Conservation (phyloP, 2,329 filamentous ascomycete genomes). For the Arthroderma uncinatum region DNA sequence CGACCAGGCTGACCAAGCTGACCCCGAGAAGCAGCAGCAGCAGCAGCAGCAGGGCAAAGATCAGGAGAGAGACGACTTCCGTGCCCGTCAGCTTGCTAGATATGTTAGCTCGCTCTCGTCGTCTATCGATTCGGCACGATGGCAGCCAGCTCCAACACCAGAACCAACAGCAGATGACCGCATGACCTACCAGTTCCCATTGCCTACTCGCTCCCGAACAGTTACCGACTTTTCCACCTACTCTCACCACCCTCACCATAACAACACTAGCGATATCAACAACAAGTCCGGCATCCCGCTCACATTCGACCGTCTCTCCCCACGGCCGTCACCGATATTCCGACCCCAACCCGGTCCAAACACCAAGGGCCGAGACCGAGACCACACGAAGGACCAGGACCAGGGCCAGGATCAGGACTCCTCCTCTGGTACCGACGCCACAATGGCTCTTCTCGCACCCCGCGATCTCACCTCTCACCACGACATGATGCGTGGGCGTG, state of each 20-base stretch:
- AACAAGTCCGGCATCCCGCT: neutral
- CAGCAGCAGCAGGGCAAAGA: neutral
- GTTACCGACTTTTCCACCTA: neutral
- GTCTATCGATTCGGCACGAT: slow-evolving; percentile 14
- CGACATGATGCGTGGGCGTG: slow-evolving; percentile 9
- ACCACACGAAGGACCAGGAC: neutral
- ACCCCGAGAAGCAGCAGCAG: neutral
- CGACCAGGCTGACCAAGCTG: neutral
- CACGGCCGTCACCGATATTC: slow-evolving; percentile 3
- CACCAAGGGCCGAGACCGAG: neutral
- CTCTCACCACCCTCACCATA: neutral
- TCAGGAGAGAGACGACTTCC: neutral
- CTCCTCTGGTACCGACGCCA: neutral
- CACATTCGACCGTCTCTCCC: slow-evolving; percentile 1
- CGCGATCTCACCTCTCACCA: neutral
- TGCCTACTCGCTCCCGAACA: neutral
- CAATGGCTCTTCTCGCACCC: neutral
- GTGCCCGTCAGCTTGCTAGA: slow-evolving; percentile 4
- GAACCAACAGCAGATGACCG: slow-evolving; percentile 1
- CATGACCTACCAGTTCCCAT: neutral
- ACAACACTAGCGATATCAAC: too few relatives aligned
- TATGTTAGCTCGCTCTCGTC: slow-evolving; percentile 15
- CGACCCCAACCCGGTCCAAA: neutral
- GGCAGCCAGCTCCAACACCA: slow-evolving; percentile 8
- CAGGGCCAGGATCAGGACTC: neutral